Conservation (phyloP, 306 rosid genomes). For the Sphenostylis stenocarpa region DNA sequence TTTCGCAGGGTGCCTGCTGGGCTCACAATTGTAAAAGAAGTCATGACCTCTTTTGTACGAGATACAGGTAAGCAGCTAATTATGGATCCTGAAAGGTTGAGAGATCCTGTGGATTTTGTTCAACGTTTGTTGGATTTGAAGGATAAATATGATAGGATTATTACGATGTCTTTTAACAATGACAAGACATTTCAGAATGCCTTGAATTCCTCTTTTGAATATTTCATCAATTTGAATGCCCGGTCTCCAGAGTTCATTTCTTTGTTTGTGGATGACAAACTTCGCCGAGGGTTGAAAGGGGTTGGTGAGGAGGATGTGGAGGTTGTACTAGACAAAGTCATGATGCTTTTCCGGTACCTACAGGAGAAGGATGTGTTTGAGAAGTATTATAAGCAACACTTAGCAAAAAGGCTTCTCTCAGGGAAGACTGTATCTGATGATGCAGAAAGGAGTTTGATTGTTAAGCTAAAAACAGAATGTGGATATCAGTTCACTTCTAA, state of each 20-base stretch:
- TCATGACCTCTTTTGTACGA: conserved; percentile 49
- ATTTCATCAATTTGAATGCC: conserved; percentile 60
- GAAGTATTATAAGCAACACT: conserved; percentile 61
- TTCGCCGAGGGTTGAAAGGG: conserved; percentile 54
- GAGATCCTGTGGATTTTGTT: conserved; percentile 60
- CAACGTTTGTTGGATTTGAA: conserved; percentile 53
- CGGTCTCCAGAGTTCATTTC: conserved; percentile 61
- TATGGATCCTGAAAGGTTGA: conserved; percentile 53
- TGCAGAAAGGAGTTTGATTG: conserved; percentile 60
- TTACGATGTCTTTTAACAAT: conserved; percentile 45
- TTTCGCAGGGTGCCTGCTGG: conserved; percentile 51
- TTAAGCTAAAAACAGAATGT: conserved; percentile 64
- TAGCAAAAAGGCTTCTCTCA: conserved; percentile 57
- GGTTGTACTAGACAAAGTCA: conserved; percentile 56
- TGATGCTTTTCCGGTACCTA: conserved; percentile 64
- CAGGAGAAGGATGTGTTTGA: conserved; percentile 65
- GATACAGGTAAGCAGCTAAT: conserved; percentile 56
- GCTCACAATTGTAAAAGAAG: conserved; percentile 50
- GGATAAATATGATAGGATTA: conserved; percentile 55
- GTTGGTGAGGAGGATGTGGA: conserved; percentile 66
- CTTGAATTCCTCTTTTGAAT: conserved; percentile 58
- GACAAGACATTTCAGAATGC: conserved; percentile 61
- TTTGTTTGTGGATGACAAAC: conserved; percentile 63
- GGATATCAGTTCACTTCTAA: conserved; percentile 61
- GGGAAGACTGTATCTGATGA: conserved; percentile 57